A percentile compares a stretch with the other conserved stretches of the same genome.
These are phyloP conservation scores for Cladosporium sp. DNA, from an alignment of 2,329 filamentous ascomycete genomes.

Conservation along the genomic window DNA sequence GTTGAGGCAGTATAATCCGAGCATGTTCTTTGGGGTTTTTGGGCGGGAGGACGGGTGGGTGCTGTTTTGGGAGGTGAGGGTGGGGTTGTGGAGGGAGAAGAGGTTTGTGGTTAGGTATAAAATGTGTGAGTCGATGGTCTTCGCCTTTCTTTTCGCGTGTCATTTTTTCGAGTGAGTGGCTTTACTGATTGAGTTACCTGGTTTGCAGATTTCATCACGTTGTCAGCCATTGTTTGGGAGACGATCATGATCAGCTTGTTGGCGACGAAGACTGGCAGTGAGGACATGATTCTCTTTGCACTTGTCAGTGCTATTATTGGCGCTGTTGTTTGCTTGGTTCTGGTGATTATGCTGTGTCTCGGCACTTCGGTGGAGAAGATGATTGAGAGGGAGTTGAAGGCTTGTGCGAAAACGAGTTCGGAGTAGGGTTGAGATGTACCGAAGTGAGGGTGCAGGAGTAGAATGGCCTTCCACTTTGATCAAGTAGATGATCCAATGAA, in stretches of 20 bases:
- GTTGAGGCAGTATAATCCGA: slow-evolving; percentile 11
- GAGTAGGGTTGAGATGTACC: too few species aligned
- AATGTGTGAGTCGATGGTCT: not conserved
- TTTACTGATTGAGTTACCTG: not conserved
- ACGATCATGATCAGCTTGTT: not conserved
- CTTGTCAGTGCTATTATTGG: not conserved
- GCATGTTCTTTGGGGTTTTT: slow-evolving; percentile 17
- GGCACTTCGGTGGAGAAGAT: not conserved
- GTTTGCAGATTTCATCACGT: not conserved
- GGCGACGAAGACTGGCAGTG: not conserved
- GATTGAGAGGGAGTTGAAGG: slow-evolving; percentile 5
- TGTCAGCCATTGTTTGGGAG: not conserved
- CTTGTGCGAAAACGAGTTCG: not conserved
- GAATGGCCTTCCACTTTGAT: too few species aligned
- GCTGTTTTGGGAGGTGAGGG: slow-evolving; percentile 16
- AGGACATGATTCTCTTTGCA: not conserved
- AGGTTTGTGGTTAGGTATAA: too few species aligned
- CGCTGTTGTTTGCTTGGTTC: not conserved
- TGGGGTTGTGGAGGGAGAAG: slow-evolving; percentile 4
- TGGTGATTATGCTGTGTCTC: not conserved
- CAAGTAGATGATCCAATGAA: too few species aligned
- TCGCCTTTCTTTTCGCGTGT: not conserved
- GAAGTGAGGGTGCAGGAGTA: too few species aligned
- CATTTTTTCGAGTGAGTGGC: not conserved
- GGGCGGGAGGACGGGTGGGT: slow-evolving; percentile 18